phyloP scores from a whole-genome alignment of 495 filamentous ascomycete species.

The Annulohypoxylon nitens region DNA sequence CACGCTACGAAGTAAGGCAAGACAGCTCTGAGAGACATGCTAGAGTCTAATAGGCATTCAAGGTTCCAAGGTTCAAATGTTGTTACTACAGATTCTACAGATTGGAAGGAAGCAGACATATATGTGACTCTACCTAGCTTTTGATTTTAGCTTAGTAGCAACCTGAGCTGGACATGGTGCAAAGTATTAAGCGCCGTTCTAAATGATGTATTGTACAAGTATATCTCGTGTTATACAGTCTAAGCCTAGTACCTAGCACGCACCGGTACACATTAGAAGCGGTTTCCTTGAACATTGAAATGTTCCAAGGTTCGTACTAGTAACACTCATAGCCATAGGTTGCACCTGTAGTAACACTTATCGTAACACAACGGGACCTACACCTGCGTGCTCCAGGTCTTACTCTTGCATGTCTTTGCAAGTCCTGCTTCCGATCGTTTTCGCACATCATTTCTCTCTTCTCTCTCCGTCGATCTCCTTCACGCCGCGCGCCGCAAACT shows the following conservation, averaged over 20 bases:
- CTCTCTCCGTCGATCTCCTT: slow-evolving; percentile 11
- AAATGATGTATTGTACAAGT: slow-evolving; percentile 1
- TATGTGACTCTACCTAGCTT: neutral
- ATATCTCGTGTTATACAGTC: neutral
- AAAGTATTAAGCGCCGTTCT: slow-evolving; percentile 23
- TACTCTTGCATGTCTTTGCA: neutral
- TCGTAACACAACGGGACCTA: slow-evolving; percentile 42
- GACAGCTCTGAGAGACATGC: slow-evolving; percentile 26
- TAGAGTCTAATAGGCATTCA: neutral
- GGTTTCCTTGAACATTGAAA: neutral
- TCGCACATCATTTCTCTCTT: slow-evolving; percentile 29
- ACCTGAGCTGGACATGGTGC: slow-evolving; percentile 21
- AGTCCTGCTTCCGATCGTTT: slow-evolving; percentile 44
- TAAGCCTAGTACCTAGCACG: neutral
- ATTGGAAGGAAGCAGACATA: neutral
- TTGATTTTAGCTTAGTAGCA: neutral
- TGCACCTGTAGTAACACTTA: slow-evolving; percentile 17
- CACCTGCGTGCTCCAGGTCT: slow-evolving; percentile 19
- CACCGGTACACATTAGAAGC: neutral
- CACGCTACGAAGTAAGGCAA: slow-evolving; percentile 47
- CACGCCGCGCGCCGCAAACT: slow-evolving; percentile 25
- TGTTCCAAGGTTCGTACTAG: neutral
- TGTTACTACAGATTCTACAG: neutral
- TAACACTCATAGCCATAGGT: slow-evolving; percentile 2
- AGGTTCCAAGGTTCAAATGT: too few relatives aligned